These are phyloP conservation scores for Ceratocystis lukuohia DNA, from an alignment of 2,329 filamentous ascomycete genomes.

Conservation along the genomic window DNA sequence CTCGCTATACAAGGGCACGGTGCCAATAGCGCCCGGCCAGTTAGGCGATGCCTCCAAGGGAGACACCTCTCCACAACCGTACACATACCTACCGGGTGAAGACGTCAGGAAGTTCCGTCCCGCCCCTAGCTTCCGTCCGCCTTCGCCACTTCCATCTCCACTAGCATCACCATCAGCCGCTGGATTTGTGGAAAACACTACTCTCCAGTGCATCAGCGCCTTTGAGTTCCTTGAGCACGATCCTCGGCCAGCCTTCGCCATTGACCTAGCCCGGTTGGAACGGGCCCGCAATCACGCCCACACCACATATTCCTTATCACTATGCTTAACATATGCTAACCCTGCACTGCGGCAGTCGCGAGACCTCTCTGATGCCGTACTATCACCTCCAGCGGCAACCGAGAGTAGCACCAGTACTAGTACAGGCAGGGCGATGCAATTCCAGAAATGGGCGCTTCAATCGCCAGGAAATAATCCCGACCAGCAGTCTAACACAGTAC, in stretches of 20 bases:
- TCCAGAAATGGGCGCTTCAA: conserved; percentile 2
- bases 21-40: not conserved
- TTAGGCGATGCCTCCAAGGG: not conserved
- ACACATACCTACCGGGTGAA: not conserved
- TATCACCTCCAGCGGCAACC: not conserved
- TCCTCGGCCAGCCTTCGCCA: conserved; percentile 60
- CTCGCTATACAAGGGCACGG: not conserved
- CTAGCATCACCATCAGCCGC: not conserved
- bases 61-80: not conserved
- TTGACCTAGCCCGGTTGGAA: conserved; percentile 46
- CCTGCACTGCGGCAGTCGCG: conserved; percentile 43
- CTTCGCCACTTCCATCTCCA: not conserved
- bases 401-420: too few species aligned
- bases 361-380: conserved; percentile 28
- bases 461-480: conserved; percentile 22
- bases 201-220: conserved; percentile 49
- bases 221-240: conserved; percentile 65
- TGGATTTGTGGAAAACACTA: not conserved
- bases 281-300: conserved; percentile 31
- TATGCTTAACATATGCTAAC: conserved; percentile 57
- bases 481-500: conserved; percentile 26
- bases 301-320: conserved; percentile 31
- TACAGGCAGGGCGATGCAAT: not conserved
- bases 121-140: not conserved
- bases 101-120: not conserved